Evolutionary conservation across 2,329 filamentous ascomycete genomes (phyloP).

Genomic region (Simplicillium aogashimaense): DNA sequence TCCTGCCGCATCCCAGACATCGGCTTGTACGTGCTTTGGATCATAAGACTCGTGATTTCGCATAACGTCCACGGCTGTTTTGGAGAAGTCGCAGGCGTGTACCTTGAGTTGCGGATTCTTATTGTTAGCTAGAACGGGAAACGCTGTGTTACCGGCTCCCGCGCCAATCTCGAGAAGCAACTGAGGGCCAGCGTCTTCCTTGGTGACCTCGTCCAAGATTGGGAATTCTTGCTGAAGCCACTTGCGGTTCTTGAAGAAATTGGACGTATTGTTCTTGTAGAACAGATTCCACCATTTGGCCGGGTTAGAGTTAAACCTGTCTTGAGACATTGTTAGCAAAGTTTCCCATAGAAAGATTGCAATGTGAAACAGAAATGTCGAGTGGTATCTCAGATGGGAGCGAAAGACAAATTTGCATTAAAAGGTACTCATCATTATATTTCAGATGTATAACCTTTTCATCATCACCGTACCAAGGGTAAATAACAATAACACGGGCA

Average conservation of each 20-base stretch:
- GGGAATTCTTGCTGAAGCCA: constrained; percentile 97
- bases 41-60: constrained; percentile 69
- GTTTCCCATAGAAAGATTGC: constrained; percentile 21
- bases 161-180: constrained; percentile 85
- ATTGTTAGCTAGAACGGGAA: constrained; percentile 78
- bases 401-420: constrained; percentile 54
- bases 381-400: constrained; percentile 54
- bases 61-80: constrained; percentile 90
- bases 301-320: constrained; percentile 78
- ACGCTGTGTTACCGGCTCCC: constrained; percentile 92
- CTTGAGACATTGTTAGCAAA: constrained; percentile 25
- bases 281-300: constrained; percentile 98
- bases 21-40: constrained; percentile 63
- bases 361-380: constrained; percentile 12
- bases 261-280: constrained; percentile 93
- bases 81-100: constrained; percentile 94
- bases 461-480: constrained; percentile 34
- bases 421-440: constrained; percentile 48
- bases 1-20: constrained; percentile 86
- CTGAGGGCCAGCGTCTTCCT: constrained; percentile 56
- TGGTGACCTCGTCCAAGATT: constrained; percentile 66
- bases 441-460: constrained; percentile 58
- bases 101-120: constrained; percentile 73
- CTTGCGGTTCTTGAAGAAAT: constrained; percentile 98
- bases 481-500: constrained; percentile 1